Evolutionary conservation across 1,284 basidiomycete species (phyloP).

Genomic region (Naganishia albida): DNA sequence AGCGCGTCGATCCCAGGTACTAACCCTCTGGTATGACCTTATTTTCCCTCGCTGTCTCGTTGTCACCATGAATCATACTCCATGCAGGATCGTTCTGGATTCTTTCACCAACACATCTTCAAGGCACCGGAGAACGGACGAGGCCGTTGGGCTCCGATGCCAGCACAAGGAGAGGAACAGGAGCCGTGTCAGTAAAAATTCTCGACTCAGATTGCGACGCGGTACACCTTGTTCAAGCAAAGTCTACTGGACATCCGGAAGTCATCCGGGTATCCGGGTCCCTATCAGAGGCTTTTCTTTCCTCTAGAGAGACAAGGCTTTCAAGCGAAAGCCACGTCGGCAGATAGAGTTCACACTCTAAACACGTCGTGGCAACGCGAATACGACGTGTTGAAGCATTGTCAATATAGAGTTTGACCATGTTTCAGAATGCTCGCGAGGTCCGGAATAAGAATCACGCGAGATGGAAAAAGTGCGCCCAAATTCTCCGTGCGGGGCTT

Average conservation of each 20-base stretch:
- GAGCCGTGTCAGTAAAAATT: not conserved
- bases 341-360: no score
- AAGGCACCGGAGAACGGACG: not conserved
- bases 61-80: constrained; percentile 70
- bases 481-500: no score
- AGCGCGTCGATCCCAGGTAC: not conserved
- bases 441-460: no score
- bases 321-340: no score
- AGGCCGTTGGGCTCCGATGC: not conserved
- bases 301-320: no score
- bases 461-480: no score
- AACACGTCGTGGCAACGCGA: no score
- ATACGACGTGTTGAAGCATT: no score
- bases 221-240: constrained; percentile 8
- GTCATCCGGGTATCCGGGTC: not conserved
- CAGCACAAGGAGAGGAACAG: not conserved
- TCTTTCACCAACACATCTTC: not conserved
- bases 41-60: constrained; percentile 70
- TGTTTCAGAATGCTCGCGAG: no score
- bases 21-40: not conserved
- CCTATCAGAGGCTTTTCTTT: no score
- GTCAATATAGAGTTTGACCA: no score
- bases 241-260: constrained; percentile 5
- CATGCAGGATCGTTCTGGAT: constrained; percentile 68
- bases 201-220: not conserved